Base-by-base conservation (phyloP, 805 yeast genomes). In the Hanseniaspora mollemarum region DNA sequence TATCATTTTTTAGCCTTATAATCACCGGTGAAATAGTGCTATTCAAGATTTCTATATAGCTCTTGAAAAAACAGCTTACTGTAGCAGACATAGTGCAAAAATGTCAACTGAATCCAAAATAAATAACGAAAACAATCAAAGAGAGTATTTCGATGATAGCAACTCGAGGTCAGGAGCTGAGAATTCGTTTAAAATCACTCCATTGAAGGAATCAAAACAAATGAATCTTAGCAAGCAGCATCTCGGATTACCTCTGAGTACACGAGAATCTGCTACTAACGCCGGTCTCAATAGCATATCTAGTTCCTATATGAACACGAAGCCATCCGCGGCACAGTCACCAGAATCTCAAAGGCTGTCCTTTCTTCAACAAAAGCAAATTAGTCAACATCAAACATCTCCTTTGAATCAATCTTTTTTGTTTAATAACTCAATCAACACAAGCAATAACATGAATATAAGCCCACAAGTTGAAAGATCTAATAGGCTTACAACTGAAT, bases 401-500 rank as follows among this genome's bases (percentile, higher is more conserved):
- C 51, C 51, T 2, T 18, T 26, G 4, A 46, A 46, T 29, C 44
- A 46, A 5, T 48, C 51, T 2, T 33, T 40, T 15, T 16, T 40
- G 15, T 40, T 49, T 31, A 42, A 49, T n/a, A 49, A 43, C 31
- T 49, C 46, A 19, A 44, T 35, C n/a, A 44, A 44, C 41, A 33
- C 52, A 38, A 58, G 54, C 16, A 51, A 57, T 4, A 61, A 60
- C 54, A 59, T 55, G 43, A 48, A 40, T 21, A 48, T 48, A 10
- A 48, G 45, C 18, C 51, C 51, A 22, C 51, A 48, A 28, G 36
- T 37, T 33, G 68, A 64, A 45, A 61, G 62, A 49, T 65, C 64
- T 32, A 59, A 58, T 28, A 53, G 60, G 25, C 61, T 65, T 13
- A 61, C 68, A 2, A 55, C 55, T 26, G 65, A 65, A 43, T 48